Evolutionary conservation across 2,329 filamentous ascomycete genomes (phyloP).

Genomic region (Aspergillus novofumigatus): DNA sequence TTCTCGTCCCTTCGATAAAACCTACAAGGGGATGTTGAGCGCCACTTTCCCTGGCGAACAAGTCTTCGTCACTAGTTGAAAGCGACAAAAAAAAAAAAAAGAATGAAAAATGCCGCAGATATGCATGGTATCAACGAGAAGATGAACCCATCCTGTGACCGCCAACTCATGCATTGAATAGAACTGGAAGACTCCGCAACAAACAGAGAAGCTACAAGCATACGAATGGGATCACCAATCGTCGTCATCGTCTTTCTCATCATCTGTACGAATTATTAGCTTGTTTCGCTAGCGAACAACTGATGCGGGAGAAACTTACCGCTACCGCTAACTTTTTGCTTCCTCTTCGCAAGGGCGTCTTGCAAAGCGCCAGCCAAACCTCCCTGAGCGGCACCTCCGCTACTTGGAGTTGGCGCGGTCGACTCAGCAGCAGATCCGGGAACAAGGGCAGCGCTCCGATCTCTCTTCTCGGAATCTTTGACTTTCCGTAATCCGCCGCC

Average conservation of each 20-base stretch:
- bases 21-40: neutral
- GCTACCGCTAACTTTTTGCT: constrained; percentile 90
- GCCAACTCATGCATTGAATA: constrained; percentile 6
- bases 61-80: neutral
- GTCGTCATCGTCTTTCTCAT: constrained; percentile 45
- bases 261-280: constrained; percentile 36
- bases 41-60: neutral
- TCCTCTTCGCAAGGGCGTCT: constrained; percentile 72
- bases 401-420: constrained; percentile 55
- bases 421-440: constrained; percentile 52
- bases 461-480: constrained; percentile 43
- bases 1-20: neutral
- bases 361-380: constrained; percentile 80
- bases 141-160: neutral
- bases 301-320: constrained; percentile 59
- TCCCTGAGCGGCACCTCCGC: constrained; percentile 49
- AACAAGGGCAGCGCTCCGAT: constrained; percentile 43
- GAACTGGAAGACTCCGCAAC: neutral
- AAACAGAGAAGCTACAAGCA: neutral
- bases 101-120: constrained; percentile 3
- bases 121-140: constrained; percentile 17
- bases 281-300: neutral
- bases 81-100: constrained; percentile 2
- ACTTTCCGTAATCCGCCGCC: constrained; percentile 45
- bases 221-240: constrained; percentile 36